Percentiles rank a stretch among this genome's conserved stretches.
Conservation (phyloP, 2,329 filamentous ascomycete species). For the Beauveria australis region DNA sequence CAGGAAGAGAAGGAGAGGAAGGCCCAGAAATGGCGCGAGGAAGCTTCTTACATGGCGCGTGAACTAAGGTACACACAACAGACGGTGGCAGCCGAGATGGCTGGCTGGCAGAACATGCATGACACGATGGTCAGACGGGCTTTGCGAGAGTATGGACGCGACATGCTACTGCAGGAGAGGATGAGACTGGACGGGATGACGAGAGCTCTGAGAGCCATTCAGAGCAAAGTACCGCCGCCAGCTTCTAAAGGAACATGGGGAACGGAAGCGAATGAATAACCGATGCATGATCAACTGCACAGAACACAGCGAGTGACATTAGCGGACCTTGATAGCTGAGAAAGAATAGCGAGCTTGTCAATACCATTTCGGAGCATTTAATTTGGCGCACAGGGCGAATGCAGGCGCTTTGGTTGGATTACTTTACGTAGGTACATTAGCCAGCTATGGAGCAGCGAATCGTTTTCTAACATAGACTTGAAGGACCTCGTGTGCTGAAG, state of each 20-base stretch:
- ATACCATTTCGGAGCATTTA: background rate
- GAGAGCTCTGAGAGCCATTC: conserved; percentile 63
- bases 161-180: conserved; percentile 72
- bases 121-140: conserved; percentile 68
- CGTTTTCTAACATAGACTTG: background rate
- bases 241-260: background rate
- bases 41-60: conserved; percentile 65
- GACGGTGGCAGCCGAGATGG: conserved; percentile 82
- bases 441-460: background rate
- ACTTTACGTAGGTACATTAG: background rate
- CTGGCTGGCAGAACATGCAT: conserved; percentile 88
- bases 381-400: background rate
- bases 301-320: background rate
- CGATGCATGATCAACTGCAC: background rate
- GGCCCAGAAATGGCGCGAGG: conserved; percentile 58
- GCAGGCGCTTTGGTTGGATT: background rate
- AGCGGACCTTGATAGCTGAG: background rate
- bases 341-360: background rate
- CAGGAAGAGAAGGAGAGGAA: conserved; percentile 80
- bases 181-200: conserved; percentile 73
- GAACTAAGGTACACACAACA: conserved; percentile 90
- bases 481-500: too few relatives aligned
- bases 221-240: conserved; percentile 10
- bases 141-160: conserved; percentile 65
- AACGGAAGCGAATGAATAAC: background rate